A percentile compares a stretch with the other conserved stretches of the same genome.
These are phyloP conservation scores for Entomortierella lignicola DNA, from an alignment of 192 early-diverging fungal species.

Conservation along the genomic window DNA sequence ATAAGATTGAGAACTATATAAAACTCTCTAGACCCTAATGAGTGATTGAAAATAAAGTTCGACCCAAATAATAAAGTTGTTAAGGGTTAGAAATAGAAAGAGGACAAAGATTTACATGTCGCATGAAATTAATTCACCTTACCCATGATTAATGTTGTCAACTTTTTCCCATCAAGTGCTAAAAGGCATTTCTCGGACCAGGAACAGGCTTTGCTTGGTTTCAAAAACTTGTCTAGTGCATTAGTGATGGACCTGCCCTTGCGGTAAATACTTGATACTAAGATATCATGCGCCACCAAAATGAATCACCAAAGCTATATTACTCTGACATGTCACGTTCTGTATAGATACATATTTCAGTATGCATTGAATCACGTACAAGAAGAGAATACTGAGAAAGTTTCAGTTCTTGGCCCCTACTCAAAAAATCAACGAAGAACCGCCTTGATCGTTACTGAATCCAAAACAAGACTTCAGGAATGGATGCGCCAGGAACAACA, in stretches of 20 bases:
- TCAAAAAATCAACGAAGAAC: not conserved
- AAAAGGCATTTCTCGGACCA: not conserved
- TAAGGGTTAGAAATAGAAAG: no score
- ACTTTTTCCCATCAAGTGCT: constrained; percentile 24
- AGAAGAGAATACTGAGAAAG: not conserved
- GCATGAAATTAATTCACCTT: not conserved
- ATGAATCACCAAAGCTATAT: not conserved
- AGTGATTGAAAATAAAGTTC: no score
- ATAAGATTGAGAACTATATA: no score
- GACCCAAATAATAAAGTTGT: not conserved
- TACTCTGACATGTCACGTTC: not conserved
- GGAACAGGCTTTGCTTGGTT: not conserved
- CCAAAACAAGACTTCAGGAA: not conserved
- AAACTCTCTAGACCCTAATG: no score
- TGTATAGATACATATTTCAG: constrained; percentile 28
- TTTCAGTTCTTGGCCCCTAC: not conserved
- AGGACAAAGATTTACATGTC: not conserved
- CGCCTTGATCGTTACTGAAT: constrained; percentile 27
- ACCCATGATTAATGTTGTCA: constrained; percentile 19
- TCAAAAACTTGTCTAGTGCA: not conserved
- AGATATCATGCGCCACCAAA: not conserved
- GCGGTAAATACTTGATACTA: constrained; percentile 4
- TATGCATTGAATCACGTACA: constrained; percentile 34
- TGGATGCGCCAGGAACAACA: constrained; percentile 18
- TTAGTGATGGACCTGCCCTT: constrained; percentile 23